Conservation (phyloP, 371 early-diverging fungal species). For the Furculomyces boomerangus region DNA sequence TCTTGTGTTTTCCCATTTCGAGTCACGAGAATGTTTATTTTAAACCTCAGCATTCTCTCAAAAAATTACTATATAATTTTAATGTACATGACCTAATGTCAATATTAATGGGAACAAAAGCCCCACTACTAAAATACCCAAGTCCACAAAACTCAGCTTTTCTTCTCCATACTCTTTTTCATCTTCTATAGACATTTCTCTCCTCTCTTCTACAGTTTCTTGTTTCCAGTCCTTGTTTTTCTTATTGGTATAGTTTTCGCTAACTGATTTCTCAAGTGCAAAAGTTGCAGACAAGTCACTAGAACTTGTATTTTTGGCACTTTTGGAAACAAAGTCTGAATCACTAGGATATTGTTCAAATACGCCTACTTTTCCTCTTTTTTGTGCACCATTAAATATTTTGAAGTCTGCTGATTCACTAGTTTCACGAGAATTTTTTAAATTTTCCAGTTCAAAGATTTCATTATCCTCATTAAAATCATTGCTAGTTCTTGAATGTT, state of each 20-base stretch:
- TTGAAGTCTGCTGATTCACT: not conserved
- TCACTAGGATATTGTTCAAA: not conserved
- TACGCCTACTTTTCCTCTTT: not conserved
- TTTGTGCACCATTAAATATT: not conserved
- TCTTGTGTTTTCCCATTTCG: not conserved
- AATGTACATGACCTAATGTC: not conserved
- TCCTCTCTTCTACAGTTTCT: not conserved
- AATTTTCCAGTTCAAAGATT: not conserved
- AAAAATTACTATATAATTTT: not conserved
- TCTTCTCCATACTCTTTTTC: not conserved
- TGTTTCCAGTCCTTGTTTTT: not conserved
- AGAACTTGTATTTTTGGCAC: not conserved
- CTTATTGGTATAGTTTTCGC: not conserved
- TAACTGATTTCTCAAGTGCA: not conserved
- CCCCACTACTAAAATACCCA: not conserved
- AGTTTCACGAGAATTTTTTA: not conserved
- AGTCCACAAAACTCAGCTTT: not conserved
- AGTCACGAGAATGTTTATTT: not conserved
- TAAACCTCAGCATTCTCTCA: not conserved
- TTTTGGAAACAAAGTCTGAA: not conserved
- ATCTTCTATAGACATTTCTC: not conserved
- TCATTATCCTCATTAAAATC: not conserved
- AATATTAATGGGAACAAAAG: not conserved
- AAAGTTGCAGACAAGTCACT: not conserved
- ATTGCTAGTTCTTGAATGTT: not conserved